Conservation (phyloP, 768 basidiomycete genomes). For the Suillus lakei region DNA sequence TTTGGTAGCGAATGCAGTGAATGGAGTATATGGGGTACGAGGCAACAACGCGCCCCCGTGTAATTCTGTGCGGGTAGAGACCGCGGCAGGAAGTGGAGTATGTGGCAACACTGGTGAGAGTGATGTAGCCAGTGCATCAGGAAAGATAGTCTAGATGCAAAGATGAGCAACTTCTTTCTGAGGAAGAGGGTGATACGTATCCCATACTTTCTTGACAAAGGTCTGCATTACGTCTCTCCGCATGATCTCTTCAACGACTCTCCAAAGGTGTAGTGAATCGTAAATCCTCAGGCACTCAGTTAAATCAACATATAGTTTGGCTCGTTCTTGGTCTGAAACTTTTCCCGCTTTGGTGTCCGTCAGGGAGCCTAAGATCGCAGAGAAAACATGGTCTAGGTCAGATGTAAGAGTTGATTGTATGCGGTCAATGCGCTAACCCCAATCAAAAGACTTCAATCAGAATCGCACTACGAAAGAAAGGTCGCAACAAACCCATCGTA, state of each 20-base stretch:
- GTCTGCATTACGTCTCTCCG: conserved; percentile 69
- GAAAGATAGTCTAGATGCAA: conserved; percentile 66
- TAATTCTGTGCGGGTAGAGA: conserved; percentile 14
- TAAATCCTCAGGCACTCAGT: conserved; percentile 83
- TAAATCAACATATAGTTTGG: conserved; percentile 66
- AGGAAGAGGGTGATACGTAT: neutral
- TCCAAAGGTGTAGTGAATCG: conserved; percentile 79
- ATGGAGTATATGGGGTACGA: conserved; percentile 58
- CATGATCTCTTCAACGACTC: conserved; percentile 88
- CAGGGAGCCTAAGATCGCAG: conserved; percentile 58
- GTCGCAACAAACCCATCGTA: conserved; percentile 76
- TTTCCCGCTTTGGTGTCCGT: conserved; percentile 53
- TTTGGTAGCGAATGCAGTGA: conserved; percentile 51
- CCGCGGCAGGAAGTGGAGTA: conserved; percentile 57
- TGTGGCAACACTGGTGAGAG: conserved; percentile 79
- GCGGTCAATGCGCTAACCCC: conserved; percentile 75
- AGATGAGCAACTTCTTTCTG: conserved; percentile 11
- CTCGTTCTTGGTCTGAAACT: conserved; percentile 65
- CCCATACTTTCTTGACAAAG: conserved; percentile 77
- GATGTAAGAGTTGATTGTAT: conserved; percentile 85
- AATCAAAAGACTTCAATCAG: conserved; percentile 1
- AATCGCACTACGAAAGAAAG: neutral
- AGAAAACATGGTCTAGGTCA: conserved; percentile 85
- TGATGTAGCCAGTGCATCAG: conserved; percentile 67
- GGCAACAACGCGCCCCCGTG: conserved; percentile 44